Conservation (phyloP, 345 rosid species). For the Citrus maxima region DNA sequence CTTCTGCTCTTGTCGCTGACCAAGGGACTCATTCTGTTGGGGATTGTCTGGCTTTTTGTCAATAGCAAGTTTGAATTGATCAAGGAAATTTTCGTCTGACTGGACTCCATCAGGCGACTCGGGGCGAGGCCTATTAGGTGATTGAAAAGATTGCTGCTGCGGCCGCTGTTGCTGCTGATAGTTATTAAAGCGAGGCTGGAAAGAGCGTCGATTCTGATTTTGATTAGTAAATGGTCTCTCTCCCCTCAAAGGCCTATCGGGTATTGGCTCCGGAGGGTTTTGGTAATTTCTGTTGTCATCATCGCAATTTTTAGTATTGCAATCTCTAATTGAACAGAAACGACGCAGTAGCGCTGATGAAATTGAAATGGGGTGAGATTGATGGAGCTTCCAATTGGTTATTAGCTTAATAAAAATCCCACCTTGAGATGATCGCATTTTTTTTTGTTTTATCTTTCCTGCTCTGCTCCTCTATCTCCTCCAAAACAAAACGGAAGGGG, state of each 20-base stretch:
- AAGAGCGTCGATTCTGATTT: slow-evolving; percentile 2
- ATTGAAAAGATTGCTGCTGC: neutral
- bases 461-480: neutral
- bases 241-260: slow-evolving; percentile 61
- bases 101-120: slow-evolving; percentile 21
- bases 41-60: slow-evolving; percentile 27
- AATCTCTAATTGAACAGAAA: neutral
- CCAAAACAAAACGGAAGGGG: neutral
- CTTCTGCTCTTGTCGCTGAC: slow-evolving; percentile 23
- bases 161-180: neutral
- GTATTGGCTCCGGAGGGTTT: slow-evolving; percentile 50
- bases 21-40: neutral
- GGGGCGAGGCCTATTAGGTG: neutral
- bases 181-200: neutral
- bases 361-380: neutral
- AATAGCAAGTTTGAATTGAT: slow-evolving; percentile 57
- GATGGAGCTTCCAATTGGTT: neutral
- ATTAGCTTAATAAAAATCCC: slow-evolving; percentile 2
- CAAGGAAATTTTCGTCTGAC: slow-evolving; percentile 57
- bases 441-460: neutral
- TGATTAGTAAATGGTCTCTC: slow-evolving; percentile 22
- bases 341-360: neutral
- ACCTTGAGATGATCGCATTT: slow-evolving; percentile 7
- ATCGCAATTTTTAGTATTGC: neutral
- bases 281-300: neutral